phyloP scores from a whole-genome alignment of 495 filamentous ascomycete genomes.

The Tuber indicum region DNA sequence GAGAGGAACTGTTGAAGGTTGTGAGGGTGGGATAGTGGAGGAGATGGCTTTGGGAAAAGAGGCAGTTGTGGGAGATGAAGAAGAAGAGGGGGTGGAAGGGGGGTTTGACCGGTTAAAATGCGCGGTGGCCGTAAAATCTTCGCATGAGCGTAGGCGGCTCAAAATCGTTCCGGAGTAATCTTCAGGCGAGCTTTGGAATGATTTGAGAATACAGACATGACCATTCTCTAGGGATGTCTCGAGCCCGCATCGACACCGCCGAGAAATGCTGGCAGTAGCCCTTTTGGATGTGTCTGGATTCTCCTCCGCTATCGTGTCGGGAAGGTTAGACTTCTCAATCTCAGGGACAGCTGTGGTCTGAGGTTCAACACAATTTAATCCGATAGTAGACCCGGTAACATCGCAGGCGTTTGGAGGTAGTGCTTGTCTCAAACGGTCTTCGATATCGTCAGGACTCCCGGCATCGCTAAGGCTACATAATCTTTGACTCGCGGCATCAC shows the following conservation, averaged over 20 bases:
- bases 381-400: background rate
- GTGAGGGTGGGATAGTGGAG: background rate
- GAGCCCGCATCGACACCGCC: background rate
- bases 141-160: background rate
- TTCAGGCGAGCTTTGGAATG: background rate
- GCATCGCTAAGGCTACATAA: background rate
- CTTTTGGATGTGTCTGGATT: background rate
- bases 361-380: background rate
- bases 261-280: background rate
- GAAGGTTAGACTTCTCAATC: background rate
- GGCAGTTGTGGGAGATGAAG: background rate
- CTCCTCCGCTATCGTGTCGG: background rate
- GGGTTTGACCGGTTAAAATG: background rate
- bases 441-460: background rate
- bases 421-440: background rate
- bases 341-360: background rate
- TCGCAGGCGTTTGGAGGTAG: background rate
- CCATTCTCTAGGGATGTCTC: background rate
- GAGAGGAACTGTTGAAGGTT: background rate
- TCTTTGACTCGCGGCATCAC: background rate
- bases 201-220: background rate
- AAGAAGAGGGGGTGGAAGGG: background rate
- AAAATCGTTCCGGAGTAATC: background rate
- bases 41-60: background rate
- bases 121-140: background rate